Evolutionary conservation across 2,329 filamentous ascomycete species (phyloP).

Genomic region (Penicillium freii): DNA sequence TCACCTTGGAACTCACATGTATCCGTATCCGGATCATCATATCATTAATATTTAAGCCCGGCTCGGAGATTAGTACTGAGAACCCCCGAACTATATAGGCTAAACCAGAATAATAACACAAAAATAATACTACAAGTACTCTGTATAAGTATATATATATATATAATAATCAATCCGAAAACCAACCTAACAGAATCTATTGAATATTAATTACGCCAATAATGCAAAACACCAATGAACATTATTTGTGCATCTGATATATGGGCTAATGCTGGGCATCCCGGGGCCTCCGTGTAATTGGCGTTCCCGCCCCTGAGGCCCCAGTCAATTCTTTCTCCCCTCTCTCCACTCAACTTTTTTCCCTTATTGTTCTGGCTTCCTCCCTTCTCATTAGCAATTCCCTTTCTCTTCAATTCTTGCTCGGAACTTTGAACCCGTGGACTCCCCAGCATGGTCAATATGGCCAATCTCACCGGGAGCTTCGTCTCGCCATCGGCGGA

Average conservation of each 20-base stretch:
- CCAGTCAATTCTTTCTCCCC: constrained; percentile 15
- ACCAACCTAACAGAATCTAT: neutral
- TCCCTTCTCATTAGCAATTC: constrained; percentile 1
- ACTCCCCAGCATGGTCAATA: constrained; percentile 20
- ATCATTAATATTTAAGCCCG: neutral
- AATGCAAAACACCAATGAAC: neutral
- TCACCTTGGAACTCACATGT: neutral
- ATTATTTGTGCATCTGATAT: constrained; percentile 1
- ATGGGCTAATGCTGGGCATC: neutral
- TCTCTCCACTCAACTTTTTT: constrained; percentile 16
- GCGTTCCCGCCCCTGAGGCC: constrained; percentile 25
- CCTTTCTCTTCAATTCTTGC: neutral
- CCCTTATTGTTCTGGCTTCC: constrained; percentile 5
- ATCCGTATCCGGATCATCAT: neutral
- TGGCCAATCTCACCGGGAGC: constrained; percentile 60
- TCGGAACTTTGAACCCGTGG: neutral
- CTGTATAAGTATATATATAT: too few species aligned
- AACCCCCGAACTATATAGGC: neutral
- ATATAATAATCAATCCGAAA: too few species aligned
- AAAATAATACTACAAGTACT: neutral
- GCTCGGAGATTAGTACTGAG: neutral
- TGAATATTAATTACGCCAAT: neutral
- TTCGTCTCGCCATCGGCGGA: constrained; percentile 69
- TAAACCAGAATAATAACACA: neutral
- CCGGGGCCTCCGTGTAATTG: constrained; percentile 16